phyloP scores from a whole-genome alignment of 163 green algal species.

The Volvox carteri region DNA sequence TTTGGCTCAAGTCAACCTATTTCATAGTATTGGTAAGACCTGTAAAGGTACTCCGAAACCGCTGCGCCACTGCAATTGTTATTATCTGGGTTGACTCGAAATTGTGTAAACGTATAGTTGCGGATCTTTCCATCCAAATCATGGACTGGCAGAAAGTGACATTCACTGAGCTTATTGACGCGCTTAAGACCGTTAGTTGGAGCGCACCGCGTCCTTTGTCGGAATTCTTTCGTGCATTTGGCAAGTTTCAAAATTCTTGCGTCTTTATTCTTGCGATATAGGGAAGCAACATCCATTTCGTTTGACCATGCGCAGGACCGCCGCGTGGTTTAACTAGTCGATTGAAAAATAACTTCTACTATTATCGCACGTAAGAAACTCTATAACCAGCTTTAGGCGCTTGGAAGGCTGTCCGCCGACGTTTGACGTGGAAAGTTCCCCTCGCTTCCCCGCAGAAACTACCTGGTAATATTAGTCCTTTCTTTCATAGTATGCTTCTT shows the following conservation, averaged over 20 bases:
- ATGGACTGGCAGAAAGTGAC: constrained; percentile 51
- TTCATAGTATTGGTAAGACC: no score
- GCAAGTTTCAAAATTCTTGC: neutral
- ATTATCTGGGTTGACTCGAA: no score
- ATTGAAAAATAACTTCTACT: constrained; percentile 81
- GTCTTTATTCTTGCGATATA: neutral
- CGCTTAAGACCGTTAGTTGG: constrained; percentile 33
- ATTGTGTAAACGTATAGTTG: no score
- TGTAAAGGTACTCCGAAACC: no score
- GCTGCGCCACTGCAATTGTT: no score
- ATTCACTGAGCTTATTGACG: neutral
- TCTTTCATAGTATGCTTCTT: constrained; percentile 62
- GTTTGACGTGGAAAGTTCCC: constrained; percentile 15
- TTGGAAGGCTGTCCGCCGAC: neutral
- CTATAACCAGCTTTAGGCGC: neutral
- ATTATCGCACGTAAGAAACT: constrained; percentile 62
- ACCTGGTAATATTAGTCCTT: constrained; percentile 67
- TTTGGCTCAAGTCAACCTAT: no score
- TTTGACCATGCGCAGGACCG: neutral
- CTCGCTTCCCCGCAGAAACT: constrained; percentile 64
- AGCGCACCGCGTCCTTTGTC: constrained; percentile 3
- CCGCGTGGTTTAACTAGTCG: neutral
- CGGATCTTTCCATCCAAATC: neutral
- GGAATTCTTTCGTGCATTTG: constrained; percentile 33
- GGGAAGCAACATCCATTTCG: constrained; percentile 10